These are phyloP conservation scores for Ilyonectria destructans DNA, from an alignment of 2,329 filamentous ascomycete genomes.

Conservation along the genomic window DNA sequence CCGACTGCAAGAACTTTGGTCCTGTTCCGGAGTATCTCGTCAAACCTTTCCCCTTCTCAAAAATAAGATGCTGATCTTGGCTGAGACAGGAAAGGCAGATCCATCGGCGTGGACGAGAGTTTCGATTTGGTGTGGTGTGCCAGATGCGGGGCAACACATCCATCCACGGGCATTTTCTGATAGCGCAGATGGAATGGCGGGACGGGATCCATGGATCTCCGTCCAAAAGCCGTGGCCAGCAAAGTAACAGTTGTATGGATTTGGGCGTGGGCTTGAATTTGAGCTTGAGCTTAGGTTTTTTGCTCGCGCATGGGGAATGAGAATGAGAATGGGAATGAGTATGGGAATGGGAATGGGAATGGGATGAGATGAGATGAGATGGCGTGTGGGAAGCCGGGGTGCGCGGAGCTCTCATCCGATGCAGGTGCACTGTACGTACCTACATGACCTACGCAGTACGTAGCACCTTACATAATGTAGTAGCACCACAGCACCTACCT, in stretches of 20 bases:
- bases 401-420: constrained; percentile 5
- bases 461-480: not conserved
- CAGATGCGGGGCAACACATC: constrained; percentile 29
- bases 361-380: constrained; percentile 1
- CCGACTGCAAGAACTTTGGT: constrained; percentile 13
- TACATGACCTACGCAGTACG: not conserved
- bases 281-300: not conserved
- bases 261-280: not conserved
- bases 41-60: constrained; percentile 9
- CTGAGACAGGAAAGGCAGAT: constrained; percentile 31
- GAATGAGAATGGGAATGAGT: constrained; percentile 7
- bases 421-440: not conserved
- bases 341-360: constrained; percentile 10
- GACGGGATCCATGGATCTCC: constrained; percentile 5
- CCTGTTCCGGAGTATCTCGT: constrained; percentile 28
- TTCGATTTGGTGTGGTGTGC: constrained; percentile 27
- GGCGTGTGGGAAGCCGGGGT: not conserved
- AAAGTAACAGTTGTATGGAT: not conserved
- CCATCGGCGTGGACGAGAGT: constrained; percentile 24
- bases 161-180: constrained; percentile 4
- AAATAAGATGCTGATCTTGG: constrained; percentile 30
- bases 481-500: not conserved
- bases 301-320: not conserved
- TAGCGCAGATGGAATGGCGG: constrained; percentile 2
- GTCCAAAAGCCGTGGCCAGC: not conserved